Percentiles rank a stretch among this genome's conserved stretches.
phyloP scores from a whole-genome alignment of 2,329 filamentous ascomycete genomes.

The Diaporthe vexans region DNA sequence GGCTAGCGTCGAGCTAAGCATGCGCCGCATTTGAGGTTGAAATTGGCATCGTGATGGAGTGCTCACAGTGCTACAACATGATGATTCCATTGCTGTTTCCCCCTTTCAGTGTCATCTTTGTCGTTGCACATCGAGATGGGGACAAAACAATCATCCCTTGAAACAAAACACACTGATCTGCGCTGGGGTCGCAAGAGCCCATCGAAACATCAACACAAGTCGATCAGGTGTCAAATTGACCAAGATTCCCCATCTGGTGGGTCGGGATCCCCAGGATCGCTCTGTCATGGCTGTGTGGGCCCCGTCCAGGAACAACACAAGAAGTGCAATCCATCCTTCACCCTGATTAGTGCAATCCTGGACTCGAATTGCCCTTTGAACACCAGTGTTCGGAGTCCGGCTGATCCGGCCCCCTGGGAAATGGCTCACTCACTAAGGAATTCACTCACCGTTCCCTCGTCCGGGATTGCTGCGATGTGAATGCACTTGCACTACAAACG shows the following conservation, averaged over 20 bases:
- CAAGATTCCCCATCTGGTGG: conserved; percentile 18
- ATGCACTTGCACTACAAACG: not conserved
- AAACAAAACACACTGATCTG: conserved; percentile 14
- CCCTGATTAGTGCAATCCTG: not conserved
- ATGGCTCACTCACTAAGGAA: not conserved
- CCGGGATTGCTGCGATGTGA: not conserved
- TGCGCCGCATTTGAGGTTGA: not conserved
- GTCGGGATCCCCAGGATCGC: conserved; percentile 15
- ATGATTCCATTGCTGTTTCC: no score
- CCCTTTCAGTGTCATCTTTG: not conserved
- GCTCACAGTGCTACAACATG: no score
- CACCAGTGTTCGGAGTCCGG: not conserved
- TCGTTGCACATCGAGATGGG: not conserved
- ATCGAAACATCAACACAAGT: conserved; percentile 3
- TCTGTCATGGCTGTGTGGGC: not conserved
- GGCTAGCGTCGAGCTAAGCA: not conserved
- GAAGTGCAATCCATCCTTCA: not conserved
- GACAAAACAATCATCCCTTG: not conserved
- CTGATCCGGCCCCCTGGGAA: not conserved
- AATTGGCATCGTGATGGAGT: not conserved
- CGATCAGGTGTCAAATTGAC: conserved; percentile 29
- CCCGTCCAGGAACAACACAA: not conserved
- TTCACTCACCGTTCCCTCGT: conserved; percentile 15
- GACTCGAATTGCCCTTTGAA: not conserved
- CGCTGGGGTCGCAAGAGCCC: not conserved